Evolutionary conservation across 2,329 filamentous ascomycete genomes (phyloP).

Genomic region (Calcarisporium arbuscula): DNA sequence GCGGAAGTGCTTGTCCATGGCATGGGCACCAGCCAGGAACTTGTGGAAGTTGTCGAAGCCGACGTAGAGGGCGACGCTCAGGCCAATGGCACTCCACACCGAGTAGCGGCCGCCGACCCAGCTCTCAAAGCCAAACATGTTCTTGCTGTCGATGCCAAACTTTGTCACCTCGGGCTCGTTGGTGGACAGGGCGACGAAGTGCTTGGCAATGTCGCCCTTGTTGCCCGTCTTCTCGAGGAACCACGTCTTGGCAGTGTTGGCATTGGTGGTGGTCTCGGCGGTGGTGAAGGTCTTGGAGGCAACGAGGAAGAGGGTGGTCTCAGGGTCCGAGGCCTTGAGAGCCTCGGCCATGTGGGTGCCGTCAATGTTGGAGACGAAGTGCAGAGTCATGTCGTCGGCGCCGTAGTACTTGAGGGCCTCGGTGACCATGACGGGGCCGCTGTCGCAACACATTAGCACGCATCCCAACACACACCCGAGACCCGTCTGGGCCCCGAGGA

Average conservation of each 20-base stretch:
- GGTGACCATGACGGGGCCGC: constrained; percentile 97
- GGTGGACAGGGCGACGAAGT: constrained; percentile 96
- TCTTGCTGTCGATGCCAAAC: constrained; percentile 97
- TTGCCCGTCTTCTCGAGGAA: constrained; percentile 76
- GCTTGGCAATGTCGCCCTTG: constrained; percentile 89
- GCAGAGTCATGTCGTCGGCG: constrained; percentile 75
- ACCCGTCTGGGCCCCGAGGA: neutral
- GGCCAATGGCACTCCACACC: constrained; percentile 96
- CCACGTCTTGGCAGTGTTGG: constrained; percentile 94
- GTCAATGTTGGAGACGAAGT: constrained; percentile 99
- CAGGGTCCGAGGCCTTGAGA: constrained; percentile 79
- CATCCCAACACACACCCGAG: too few relatives aligned
- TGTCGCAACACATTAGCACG: constrained; percentile 27
- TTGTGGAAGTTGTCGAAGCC: constrained; percentile 97
- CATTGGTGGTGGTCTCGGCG: constrained; percentile 93
- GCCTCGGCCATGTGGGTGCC: constrained; percentile 97
- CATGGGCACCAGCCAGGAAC: constrained; percentile 89
- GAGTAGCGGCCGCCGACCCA: constrained; percentile 99
- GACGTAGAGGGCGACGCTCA: constrained; percentile 91
- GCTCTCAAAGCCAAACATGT: constrained; percentile 99
- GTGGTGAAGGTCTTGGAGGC: constrained; percentile 99
- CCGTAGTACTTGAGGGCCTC: constrained; percentile 96
- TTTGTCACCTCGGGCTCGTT: constrained; percentile 94
- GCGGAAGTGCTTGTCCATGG: constrained; percentile 98
- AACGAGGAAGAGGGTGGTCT: constrained; percentile 97